Percentiles rank a stretch among this genome's conserved stretches.
Conservation (phyloP, 148 eudicot genomes). For the Cornus suecica region DNA sequence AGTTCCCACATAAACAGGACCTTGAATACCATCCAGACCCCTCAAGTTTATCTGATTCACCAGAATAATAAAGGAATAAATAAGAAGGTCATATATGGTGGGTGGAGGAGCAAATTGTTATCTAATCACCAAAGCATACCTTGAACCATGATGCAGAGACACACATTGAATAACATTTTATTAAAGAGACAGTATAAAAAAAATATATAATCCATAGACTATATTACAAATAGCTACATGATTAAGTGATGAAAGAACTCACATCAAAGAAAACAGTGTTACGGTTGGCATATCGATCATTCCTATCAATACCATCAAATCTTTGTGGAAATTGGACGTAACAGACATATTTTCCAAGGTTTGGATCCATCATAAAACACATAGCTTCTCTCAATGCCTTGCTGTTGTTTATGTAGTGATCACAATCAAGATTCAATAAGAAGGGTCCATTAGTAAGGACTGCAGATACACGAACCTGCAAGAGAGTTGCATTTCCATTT, state of each 20-base stretch:
- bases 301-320: constrained; percentile 84
- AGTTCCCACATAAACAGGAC: constrained; percentile 90
- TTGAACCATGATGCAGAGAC: background rate
- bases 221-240: background rate
- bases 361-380: constrained; percentile 93
- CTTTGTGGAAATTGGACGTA: constrained; percentile 95
- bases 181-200: background rate
- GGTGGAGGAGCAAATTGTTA: background rate
- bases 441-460: constrained; percentile 91
- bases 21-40: constrained; percentile 94
- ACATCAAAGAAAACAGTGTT: constrained; percentile 94
- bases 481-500: constrained; percentile 8
- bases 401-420: constrained; percentile 89
- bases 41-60: constrained; percentile 73
- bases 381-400: constrained; percentile 81
- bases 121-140: background rate
- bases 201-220: background rate
- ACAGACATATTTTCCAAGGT: constrained; percentile 82
- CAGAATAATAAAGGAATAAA: background rate
- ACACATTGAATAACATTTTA: background rate
- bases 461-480: constrained; percentile 87
- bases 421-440: constrained; percentile 90
- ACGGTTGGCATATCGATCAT: constrained; percentile 88
- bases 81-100: background rate
- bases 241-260: constrained; percentile 27